These are phyloP conservation scores for Naematelia aurantialba DNA, from an alignment of 768 basidiomycete genomes.

Conservation along the genomic window DNA sequence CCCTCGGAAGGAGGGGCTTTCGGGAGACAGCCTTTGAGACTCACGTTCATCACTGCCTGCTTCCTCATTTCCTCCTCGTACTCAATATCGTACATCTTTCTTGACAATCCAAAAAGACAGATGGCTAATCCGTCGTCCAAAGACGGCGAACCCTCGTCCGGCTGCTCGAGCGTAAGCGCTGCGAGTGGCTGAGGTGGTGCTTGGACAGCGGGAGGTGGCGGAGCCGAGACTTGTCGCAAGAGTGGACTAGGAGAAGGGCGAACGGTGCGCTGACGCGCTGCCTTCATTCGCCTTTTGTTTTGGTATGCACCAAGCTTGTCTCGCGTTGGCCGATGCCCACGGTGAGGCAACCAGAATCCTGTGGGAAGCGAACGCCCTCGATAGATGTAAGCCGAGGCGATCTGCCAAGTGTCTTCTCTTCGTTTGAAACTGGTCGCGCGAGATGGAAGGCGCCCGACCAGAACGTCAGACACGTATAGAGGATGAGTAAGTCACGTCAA, in stretches of 20 bases:
- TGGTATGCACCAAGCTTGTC: not conserved
- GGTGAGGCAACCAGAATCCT: too few species aligned
- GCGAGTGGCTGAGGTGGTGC: too few species aligned
- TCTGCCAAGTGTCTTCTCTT: too few species aligned
- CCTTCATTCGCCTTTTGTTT: not conserved
- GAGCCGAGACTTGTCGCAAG: not conserved
- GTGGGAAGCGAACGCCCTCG: too few species aligned
- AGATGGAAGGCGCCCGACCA: too few species aligned
- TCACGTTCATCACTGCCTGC: slow-evolving; percentile 47
- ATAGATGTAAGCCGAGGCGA: too few species aligned
- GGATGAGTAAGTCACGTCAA: too few species aligned
- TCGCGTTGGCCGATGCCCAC: too few species aligned
- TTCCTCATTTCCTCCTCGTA: slow-evolving; percentile 45
- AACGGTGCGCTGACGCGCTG: not conserved
- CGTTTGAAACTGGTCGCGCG: too few species aligned
- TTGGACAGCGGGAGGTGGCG: not conserved
- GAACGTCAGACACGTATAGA: too few species aligned
- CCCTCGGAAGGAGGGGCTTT: not conserved
- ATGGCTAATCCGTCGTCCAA: slow-evolving; percentile 27
- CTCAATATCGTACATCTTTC: slow-evolving; percentile 34
- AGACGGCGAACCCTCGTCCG: not conserved
- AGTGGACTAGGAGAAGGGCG: not conserved
- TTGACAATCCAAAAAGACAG: slow-evolving; percentile 34
- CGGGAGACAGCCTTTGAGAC: slow-evolving; percentile 2
- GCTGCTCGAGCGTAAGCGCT: too few species aligned